Evolutionary conservation across 768 basidiomycete genomes (phyloP).

Genomic region (Asterophora lycoperdoides): DNA sequence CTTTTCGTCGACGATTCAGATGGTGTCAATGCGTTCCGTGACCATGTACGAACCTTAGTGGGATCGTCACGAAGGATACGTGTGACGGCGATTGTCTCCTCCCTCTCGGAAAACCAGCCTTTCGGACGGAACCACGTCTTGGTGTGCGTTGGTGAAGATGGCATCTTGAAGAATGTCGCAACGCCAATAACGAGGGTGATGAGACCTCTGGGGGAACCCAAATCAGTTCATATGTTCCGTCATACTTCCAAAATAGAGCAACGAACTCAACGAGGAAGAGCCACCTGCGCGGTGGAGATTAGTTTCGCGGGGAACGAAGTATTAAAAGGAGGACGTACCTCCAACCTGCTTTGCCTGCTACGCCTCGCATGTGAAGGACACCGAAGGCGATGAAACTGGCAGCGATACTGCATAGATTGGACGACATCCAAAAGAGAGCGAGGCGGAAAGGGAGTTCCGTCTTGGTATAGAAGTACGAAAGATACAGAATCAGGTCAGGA

Average conservation of each 20-base stretch:
- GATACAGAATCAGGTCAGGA: slow-evolving; percentile 57
- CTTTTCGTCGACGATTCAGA: slow-evolving; percentile 19
- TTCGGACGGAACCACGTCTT: slow-evolving; percentile 53
- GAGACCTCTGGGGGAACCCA: slow-evolving; percentile 28
- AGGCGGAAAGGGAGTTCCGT: slow-evolving; percentile 53
- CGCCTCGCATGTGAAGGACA: slow-evolving; percentile 55
- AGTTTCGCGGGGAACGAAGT: background rate
- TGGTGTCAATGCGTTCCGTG: background rate
- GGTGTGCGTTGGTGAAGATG: slow-evolving; percentile 57
- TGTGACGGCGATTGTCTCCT: slow-evolving; percentile 57
- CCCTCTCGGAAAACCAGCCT: slow-evolving; percentile 61
- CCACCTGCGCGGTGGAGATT: slow-evolving; percentile 28
- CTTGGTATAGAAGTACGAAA: slow-evolving; percentile 63
- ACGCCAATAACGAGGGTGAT: slow-evolving; percentile 51
- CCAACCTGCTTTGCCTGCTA: slow-evolving; percentile 51
- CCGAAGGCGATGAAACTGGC: slow-evolving; percentile 58
- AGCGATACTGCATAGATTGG: slow-evolving; percentile 41
- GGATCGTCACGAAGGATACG: slow-evolving; percentile 64
- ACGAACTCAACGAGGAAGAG: slow-evolving; percentile 52
- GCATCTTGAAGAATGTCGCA: slow-evolving; percentile 54
- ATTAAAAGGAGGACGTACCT: slow-evolving; percentile 18
- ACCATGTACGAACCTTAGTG: slow-evolving; percentile 35
- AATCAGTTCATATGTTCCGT: background rate
- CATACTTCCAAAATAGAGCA: background rate
- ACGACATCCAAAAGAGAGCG: slow-evolving; percentile 52